Evolutionary conservation across 345 rosid genomes (phyloP), one percentile per base, ranked within the genome.

Genomic region (Toxicodendron radicans): DNA sequence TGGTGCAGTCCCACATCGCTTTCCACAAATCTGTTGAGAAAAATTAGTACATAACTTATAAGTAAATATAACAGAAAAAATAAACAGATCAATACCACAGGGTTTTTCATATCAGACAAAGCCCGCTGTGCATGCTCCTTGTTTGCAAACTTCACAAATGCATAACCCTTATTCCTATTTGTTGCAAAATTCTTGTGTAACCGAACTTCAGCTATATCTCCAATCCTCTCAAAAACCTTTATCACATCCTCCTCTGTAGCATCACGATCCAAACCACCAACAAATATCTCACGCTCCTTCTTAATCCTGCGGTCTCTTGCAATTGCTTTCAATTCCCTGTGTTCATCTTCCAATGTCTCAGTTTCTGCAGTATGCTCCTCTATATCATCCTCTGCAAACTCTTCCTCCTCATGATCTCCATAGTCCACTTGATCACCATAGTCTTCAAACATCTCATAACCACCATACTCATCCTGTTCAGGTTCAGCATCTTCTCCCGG

Each of bases 21-120:
- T 88, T 68, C 92, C 90, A 79, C 85, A 79, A 61, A 88, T 88
- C 92, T 88, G 81, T 43, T 62, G 43, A 0, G 30, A 57, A 14
- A 57, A 71, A 52, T 80, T 61, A 71, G 64, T 59, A 53, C 32
- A 32, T 58, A 38, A 49, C 45, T 46, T 2, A 46, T 30, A 70
- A 70, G 32, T 27, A 41, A 7, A 48, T 2, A 33, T 62, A 67
- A 49, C 5, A 48, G 49, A 71, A 59, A 56, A 7, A 48, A 14
- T 2, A 17, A 45, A 61, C 45, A 65, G 70, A 80, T 64, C 11
- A 74, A 72, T 85, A 88, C 90, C 78, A 86, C 79, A 33, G 90
- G 92, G 75, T 85, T 86, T 83, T 83, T 86, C 90, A 88, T 88
- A 79, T 88, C 89, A 48, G 74, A 76, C 83, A 89, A 83, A 48